A percentile compares a stretch with the other conserved stretches of the same genome.
Evolutionary conservation across 306 rosid species (phyloP).

Genomic region (Rosa persica): DNA sequence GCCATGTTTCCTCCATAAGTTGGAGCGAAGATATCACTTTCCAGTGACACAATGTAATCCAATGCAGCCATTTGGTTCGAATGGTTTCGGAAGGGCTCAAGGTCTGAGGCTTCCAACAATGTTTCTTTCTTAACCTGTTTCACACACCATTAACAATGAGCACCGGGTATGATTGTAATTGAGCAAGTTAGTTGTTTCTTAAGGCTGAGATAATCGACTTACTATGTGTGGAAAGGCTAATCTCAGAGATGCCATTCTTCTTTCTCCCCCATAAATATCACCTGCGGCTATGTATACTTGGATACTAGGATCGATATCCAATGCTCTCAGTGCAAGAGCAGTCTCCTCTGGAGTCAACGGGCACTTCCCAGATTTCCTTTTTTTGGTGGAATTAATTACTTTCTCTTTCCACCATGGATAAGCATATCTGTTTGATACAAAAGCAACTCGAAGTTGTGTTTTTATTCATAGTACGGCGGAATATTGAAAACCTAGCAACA

Average conservation of each 20-base stretch:
- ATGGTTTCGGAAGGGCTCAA: slow-evolving; percentile 62
- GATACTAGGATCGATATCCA: slow-evolving; percentile 66
- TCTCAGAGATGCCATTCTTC: slow-evolving; percentile 60
- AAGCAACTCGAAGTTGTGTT: neutral
- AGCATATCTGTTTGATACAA: slow-evolving; percentile 49
- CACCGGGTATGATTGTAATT: neutral
- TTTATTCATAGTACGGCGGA: neutral
- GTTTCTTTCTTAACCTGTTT: slow-evolving; percentile 80
- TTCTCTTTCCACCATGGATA: slow-evolving; percentile 93
- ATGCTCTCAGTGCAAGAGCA: slow-evolving; percentile 68
- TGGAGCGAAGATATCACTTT: slow-evolving; percentile 83
- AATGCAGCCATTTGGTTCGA: slow-evolving; percentile 91
- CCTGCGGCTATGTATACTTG: slow-evolving; percentile 93
- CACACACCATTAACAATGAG: slow-evolving; percentile 25
- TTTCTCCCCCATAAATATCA: slow-evolving; percentile 80
- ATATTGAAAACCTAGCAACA: neutral
- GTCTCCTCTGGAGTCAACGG: slow-evolving; percentile 94
- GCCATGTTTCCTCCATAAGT: slow-evolving; percentile 94
- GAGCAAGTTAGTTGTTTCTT: neutral
- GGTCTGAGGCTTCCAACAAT: slow-evolving; percentile 58
- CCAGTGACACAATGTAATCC: slow-evolving; percentile 83
- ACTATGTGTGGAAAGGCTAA: slow-evolving; percentile 79
- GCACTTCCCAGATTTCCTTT: slow-evolving; percentile 68
- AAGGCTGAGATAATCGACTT: slow-evolving; percentile 20
- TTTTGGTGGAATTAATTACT: slow-evolving; percentile 60